Percentiles rank a stretch among this genome's conserved stretches.
These are phyloP conservation scores for Elongisporangium senticosum DNA, from an alignment of 352 stramenopile species.

Conservation along the genomic window DNA sequence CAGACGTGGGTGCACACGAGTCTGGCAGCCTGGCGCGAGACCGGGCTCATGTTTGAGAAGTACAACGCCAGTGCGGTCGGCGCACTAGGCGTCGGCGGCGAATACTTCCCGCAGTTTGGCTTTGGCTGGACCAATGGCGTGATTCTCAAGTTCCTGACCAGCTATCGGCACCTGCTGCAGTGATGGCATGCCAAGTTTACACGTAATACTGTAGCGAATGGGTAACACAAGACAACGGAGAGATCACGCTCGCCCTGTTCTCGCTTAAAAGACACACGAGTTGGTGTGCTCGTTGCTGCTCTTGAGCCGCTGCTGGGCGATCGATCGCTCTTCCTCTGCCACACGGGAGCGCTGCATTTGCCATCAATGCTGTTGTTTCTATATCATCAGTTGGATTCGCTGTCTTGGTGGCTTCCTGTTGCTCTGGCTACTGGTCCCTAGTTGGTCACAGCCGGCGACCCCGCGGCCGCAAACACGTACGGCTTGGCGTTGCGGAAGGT, in stretches of 20 bases:
- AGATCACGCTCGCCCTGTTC: too few relatives aligned
- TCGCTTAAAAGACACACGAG: too few relatives aligned
- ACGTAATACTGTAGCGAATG: background rate
- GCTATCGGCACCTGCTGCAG: constrained; percentile 62
- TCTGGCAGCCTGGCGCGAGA: constrained; percentile 57
- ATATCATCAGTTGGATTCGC: background rate
- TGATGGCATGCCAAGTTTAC: too few relatives aligned
- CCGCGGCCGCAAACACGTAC: constrained; percentile 83
- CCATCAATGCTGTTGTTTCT: background rate
- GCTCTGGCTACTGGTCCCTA: constrained; percentile 17
- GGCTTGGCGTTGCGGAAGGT: constrained; percentile 92
- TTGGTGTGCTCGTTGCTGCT: constrained; percentile 2
- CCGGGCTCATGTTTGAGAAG: constrained; percentile 87
- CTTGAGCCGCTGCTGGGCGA: background rate
- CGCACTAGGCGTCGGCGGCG: constrained; percentile 63
- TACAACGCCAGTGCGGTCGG: constrained; percentile 74
- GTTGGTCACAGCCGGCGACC: constrained; percentile 29
- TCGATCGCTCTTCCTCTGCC: constrained; percentile 17
- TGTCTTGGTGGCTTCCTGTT: background rate
- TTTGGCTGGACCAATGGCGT: constrained; percentile 88
- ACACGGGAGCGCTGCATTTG: too few relatives aligned
- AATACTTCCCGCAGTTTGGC: constrained; percentile 87
- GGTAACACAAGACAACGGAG: background rate
- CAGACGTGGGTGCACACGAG: constrained; percentile 63
- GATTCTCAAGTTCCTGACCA: constrained; percentile 82